Base-by-base conservation (phyloP, 306 rosid species). In the Casuarina cunninghamiana region DNA sequence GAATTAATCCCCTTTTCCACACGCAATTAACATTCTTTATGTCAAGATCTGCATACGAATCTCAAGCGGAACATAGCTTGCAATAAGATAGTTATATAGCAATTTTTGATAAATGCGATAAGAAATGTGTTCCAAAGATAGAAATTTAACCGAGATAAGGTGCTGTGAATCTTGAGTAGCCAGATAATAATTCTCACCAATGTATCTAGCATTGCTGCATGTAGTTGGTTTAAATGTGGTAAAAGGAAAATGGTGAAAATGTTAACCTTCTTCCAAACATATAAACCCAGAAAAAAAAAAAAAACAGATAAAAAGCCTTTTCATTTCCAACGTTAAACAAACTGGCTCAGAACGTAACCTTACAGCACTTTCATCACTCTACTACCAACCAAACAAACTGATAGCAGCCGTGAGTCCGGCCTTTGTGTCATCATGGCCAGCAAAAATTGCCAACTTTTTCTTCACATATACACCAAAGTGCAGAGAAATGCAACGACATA, bases 331-430 rank as follows among this genome's bases (percentile, higher is more conserved):
- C 26, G 69, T 55, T 68, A 11, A 12, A 42, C 26, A 6, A 44
- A 81, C 84, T 88, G 89, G 97, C 97, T 90, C 91, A 88, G 85
- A 72, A 74, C 69, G 79, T 66, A 82, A 94, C 97, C 88, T 89
- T 85, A 76, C 82, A 73, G 78, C 53, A 75, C 53, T 2, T 2
- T 94, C 93, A 69, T 91, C 94, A 91, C 58, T 72, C 96, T 91
- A 91, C 97, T 90, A 91, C 94, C 93, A 72, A 66, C 21, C 80
- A 74, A 82, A 54, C 71, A 69, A 80, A 66, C 19, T 41, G 71
- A 60, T 75, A 85, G 96, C 92, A 91, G 97, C 97, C 82, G 86
- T 93, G 83, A 86, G 91, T 62, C 93, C 91, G 93, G 97, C 96
- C 97, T 91, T 93, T 93, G 81, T 71, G 73, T 88, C 97, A 78